Percentiles rank a stretch among this genome's conserved stretches.
Conservation (phyloP, 768 basidiomycete species). For the Phaeotremella skinneri region DNA sequence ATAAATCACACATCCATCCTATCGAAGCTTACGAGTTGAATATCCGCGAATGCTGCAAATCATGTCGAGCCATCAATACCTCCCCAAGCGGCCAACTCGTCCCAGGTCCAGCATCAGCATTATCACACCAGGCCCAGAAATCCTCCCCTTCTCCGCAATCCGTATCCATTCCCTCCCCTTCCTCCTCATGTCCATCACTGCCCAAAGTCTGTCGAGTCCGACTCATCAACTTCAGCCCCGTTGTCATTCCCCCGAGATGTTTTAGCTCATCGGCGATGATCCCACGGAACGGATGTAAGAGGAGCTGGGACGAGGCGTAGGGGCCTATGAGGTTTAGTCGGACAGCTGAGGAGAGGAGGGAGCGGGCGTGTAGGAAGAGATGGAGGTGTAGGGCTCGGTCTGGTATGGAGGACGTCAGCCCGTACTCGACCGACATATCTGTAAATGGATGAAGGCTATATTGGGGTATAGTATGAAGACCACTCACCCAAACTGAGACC, state of each 20-base stretch:
- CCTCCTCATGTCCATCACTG: constrained; percentile 2
- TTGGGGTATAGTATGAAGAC: too few species aligned
- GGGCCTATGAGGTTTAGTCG: constrained; percentile 89
- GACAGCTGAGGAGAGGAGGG: constrained; percentile 85
- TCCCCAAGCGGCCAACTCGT: constrained; percentile 97
- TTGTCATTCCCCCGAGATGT: constrained; percentile 10
- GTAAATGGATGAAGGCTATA: neutral
- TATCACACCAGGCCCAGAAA: constrained; percentile 35
- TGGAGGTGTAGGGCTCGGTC: constrained; percentile 82
- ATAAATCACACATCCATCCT: neutral
- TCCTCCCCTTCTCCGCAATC: constrained; percentile 50
- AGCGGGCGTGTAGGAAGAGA: constrained; percentile 86
- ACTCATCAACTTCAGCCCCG: constrained; percentile 4
- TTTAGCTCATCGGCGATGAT: constrained; percentile 62
- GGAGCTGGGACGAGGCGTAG: constrained; percentile 82
- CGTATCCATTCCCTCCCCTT: constrained; percentile 53
- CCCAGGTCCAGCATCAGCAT: constrained; percentile 62
- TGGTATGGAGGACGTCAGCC: constrained; percentile 44
- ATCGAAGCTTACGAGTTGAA: constrained; percentile 63
- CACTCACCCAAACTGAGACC: constrained; percentile 69
- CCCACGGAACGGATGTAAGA: constrained; percentile 69
- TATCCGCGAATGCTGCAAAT: constrained; percentile 90
- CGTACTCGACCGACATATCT: neutral
- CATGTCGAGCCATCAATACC: constrained; percentile 83
- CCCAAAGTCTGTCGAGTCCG: constrained; percentile 46